phyloP scores from a whole-genome alignment of 352 stramenopile species.

The Aphanomyces astaci region DNA sequence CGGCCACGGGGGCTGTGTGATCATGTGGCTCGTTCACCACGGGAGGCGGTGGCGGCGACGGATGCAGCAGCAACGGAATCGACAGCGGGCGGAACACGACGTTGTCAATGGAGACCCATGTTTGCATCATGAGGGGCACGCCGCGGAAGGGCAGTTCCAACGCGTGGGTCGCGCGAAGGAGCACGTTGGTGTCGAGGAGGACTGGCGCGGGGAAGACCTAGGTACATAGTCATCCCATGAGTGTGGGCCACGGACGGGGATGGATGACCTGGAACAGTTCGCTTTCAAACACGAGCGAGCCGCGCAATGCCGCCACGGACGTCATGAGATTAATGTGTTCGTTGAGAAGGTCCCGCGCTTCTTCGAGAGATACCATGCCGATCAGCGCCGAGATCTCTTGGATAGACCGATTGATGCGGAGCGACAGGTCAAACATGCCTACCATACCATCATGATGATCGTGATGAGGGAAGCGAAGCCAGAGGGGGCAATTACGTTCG shows the following conservation, averaged over 20 bases:
- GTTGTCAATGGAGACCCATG: slow-evolving; percentile 74
- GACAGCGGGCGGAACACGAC: slow-evolving; percentile 71
- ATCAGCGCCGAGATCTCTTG: slow-evolving; percentile 81
- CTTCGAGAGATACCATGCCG: slow-evolving; percentile 70
- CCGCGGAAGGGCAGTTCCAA: slow-evolving; percentile 52
- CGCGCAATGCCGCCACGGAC: slow-evolving; percentile 59
- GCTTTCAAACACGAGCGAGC: slow-evolving; percentile 79
- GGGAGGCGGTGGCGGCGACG: neutral
- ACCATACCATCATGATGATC: neutral
- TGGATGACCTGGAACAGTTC: slow-evolving; percentile 57
- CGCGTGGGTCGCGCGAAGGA: slow-evolving; percentile 52
- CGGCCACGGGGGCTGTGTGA: neutral
- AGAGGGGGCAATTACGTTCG: slow-evolving; percentile 30
- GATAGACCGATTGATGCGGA: slow-evolving; percentile 82
- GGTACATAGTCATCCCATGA: neutral
- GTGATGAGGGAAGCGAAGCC: neutral
- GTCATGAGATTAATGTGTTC: slow-evolving; percentile 81
- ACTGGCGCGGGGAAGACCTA: slow-evolving; percentile 70
- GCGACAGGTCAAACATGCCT: slow-evolving; percentile 77
- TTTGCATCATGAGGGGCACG: slow-evolving; percentile 79
- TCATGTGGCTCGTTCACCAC: slow-evolving; percentile 16
- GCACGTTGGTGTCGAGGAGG: slow-evolving; percentile 65
- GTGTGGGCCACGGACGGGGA: neutral
- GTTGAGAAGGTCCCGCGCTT: slow-evolving; percentile 64
- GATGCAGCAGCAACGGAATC: slow-evolving; percentile 50